Base-by-base conservation (phyloP, 495 filamentous ascomycete genomes). In the Podospora appendiculata region DNA sequence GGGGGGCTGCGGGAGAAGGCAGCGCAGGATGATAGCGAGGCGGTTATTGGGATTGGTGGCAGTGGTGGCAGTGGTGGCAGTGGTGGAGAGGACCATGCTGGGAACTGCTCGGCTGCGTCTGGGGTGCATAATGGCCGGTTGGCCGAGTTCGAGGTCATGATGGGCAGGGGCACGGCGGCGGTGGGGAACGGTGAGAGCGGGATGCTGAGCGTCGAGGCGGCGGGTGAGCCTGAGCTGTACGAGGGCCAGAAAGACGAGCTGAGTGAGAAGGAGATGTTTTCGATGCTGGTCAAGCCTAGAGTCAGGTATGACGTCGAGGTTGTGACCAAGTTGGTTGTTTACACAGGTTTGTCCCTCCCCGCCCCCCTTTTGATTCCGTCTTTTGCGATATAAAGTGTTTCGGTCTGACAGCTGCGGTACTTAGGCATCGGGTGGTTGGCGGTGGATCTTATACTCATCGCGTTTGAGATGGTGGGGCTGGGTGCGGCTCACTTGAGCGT, bases 291-390 rank as follows among this genome's bases (percentile, higher is more conserved):
- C 50, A 90, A 84, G 67, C 90, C 93, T 16, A 82, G 93, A 48
- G 90, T 96, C 32, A 78, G 90, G 56, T 98, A 98, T 63, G 93
- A 98, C 71, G 92, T 96, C 8, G 93, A 98, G 64, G 92, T 98
- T 17, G 82, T 97, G 41, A 97, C 93, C 14, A 97, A 96, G 70
- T 72, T 98, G 48, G 86, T 98, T 60, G 90, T 98, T 40, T 98
- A 98, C 76, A 77, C 84, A 53, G 93, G 92, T 95, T 49, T 12
- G 54, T 58, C 33, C 25, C 39, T 16, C 6, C 18, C 52, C 47
- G 33, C 17, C 43, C n/a, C 14, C 36, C n/a, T n/a, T n/a, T n/a
- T n/a, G n/a, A n/a, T 36, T 48, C n/a, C 17, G 33, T 55, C 25
- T 32, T 6, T 32, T 11, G 2, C 1, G 36, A 12, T 55, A 46